Evolutionary conservation across 208 protist species (phyloP).

Genomic region (Zelonia costaricensis): DNA sequence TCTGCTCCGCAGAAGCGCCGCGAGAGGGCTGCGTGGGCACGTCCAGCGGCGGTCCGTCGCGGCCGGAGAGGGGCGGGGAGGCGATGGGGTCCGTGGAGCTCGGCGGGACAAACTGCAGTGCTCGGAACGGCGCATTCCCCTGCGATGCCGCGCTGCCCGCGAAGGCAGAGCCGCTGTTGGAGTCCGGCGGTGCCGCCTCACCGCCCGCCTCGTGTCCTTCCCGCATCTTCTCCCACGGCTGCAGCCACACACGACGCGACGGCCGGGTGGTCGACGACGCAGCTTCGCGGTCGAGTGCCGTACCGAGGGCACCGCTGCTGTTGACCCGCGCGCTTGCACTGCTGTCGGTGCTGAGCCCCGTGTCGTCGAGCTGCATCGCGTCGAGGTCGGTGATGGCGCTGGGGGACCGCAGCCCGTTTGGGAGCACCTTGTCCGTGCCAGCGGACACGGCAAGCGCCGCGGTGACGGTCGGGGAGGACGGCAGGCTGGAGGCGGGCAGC

Average conservation of each 20-base stretch:
- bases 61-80: slow-evolving; percentile 10
- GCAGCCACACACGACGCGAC: no score
- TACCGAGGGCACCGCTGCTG: no score
- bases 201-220: not conserved
- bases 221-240: not conserved
- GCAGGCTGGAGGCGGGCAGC: not conserved
- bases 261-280: no score
- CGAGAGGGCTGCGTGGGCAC: no score
- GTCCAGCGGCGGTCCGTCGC: not conserved
- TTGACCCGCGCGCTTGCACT: no score
- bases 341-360: not conserved
- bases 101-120: slow-evolving; percentile 18
- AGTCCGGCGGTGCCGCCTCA: no score
- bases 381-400: slow-evolving; percentile 18
- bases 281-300: no score
- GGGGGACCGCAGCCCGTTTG: slow-evolving; percentile 20
- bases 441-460: not conserved
- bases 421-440: slow-evolving; percentile 16
- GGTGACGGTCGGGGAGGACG: no score
- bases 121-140: slow-evolving; percentile 15
- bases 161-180: not conserved
- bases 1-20: no score
- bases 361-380: not conserved
- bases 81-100: not conserved
- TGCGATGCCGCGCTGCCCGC: not conserved